A percentile compares a stretch with the other conserved stretches of the same genome.
Evolutionary conservation across 2,329 filamentous ascomycete species (phyloP).

Genomic region (Trichophyton benhamiae): DNA sequence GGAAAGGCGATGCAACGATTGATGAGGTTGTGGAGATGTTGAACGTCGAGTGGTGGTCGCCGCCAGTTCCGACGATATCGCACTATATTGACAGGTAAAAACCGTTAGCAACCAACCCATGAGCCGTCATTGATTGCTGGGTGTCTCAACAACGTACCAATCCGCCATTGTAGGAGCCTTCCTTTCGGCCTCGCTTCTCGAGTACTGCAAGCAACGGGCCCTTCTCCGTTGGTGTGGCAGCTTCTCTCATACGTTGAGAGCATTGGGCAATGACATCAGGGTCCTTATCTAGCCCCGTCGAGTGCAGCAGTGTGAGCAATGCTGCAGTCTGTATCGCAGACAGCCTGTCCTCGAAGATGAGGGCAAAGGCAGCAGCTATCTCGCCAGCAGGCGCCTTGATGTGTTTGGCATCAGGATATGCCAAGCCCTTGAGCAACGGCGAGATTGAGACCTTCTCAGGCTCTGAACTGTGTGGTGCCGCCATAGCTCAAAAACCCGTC

Average conservation of each 20-base stretch:
- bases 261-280: constrained; percentile 79
- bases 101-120: neutral
- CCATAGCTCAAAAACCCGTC: neutral
- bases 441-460: constrained; percentile 35
- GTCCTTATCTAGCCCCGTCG: constrained; percentile 71
- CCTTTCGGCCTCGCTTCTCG: constrained; percentile 46
- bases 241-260: constrained; percentile 69
- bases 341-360: constrained; percentile 82
- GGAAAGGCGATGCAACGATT: constrained; percentile 73
- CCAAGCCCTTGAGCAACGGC: constrained; percentile 37
- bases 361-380: constrained; percentile 76
- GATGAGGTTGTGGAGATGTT: constrained; percentile 94
- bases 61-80: constrained; percentile 95
- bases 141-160: constrained; percentile 47
- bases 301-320: constrained; percentile 81
- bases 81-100: constrained; percentile 37
- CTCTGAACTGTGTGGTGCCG: constrained; percentile 6
- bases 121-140: neutral
- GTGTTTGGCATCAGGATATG: constrained; percentile 32
- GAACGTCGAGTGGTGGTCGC: constrained; percentile 94
- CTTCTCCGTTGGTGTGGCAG: constrained; percentile 60
- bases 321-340: constrained; percentile 81
- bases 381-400: constrained; percentile 56
- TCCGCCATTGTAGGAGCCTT: constrained; percentile 69
- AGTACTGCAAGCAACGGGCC: constrained; percentile 50